These are phyloP conservation scores for Pyrus communis DNA, from an alignment of 306 rosid species.

Conservation along the genomic window DNA sequence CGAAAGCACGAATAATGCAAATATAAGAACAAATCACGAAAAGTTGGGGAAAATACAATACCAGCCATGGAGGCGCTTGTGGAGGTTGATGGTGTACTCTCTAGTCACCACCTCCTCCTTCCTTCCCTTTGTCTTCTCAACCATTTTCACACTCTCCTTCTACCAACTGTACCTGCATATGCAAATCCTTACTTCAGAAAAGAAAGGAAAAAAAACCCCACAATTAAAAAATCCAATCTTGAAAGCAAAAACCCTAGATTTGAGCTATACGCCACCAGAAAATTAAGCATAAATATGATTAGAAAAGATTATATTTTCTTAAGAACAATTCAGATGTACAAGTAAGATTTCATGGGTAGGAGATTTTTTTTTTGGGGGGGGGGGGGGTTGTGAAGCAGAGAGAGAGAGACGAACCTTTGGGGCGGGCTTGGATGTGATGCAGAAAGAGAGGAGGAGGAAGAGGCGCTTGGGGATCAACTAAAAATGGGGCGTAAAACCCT, in stretches of 20 bases:
- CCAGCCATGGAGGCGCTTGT: constrained; percentile 94
- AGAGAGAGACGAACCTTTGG: constrained; percentile 1
- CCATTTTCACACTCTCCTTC: constrained; percentile 46
- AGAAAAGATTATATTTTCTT: background rate
- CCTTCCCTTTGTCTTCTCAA: constrained; percentile 72
- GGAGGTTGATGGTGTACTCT: constrained; percentile 93
- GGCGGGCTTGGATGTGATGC: constrained; percentile 6
- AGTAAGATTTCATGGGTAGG: background rate
- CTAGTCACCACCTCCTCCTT: constrained; percentile 88
- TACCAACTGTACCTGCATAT: constrained; percentile 32
- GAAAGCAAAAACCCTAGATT: background rate
- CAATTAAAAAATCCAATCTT: background rate
- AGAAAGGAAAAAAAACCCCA: background rate
- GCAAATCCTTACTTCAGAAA: background rate
- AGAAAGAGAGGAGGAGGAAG: background rate
- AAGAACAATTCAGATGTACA: background rate
- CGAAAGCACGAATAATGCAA: background rate
- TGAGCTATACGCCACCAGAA: background rate
- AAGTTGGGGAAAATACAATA: constrained; percentile 1
- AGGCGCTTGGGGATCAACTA: background rate
- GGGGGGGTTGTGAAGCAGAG: background rate
- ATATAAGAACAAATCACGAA: background rate
- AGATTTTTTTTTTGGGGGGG: background rate
- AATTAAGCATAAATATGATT: background rate
- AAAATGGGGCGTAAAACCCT: constrained; percentile 21